These are phyloP conservation scores for Aleurites moluccanus DNA, from an alignment of 441 rosid species.

Conservation along the genomic window DNA sequence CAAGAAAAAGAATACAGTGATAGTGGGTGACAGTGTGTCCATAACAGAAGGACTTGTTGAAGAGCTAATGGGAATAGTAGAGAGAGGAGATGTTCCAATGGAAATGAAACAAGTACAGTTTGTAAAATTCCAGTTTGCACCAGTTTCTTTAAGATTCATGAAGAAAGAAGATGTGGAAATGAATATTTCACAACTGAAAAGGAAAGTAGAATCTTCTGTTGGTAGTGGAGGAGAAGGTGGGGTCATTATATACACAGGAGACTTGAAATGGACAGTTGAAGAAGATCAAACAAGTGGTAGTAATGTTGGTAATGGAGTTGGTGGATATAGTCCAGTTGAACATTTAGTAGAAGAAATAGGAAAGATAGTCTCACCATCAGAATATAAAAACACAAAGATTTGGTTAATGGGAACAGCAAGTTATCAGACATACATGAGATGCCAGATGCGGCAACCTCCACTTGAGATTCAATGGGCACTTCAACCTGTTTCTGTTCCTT, in stretches of 20 bases:
- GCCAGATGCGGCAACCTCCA: conserved; percentile 81
- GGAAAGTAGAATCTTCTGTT: conserved; percentile 50
- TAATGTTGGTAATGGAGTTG: conserved; percentile 20
- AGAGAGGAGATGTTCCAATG: conserved; percentile 70
- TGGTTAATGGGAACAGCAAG: conserved; percentile 82
- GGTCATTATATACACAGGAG: conserved; percentile 73
- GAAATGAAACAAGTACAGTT: conserved; percentile 59
- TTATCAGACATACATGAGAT: conserved; percentile 75
- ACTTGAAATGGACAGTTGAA: conserved; percentile 65
- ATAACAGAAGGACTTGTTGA: conserved; percentile 53
- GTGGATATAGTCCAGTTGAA: conserved; percentile 49
- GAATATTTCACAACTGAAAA: conserved; percentile 53
- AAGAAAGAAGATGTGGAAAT: conserved; percentile 59
- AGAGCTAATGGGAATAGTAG: conserved; percentile 56
- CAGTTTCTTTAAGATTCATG: conserved; percentile 64
- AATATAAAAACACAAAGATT: conserved; percentile 46
- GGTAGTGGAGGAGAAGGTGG: conserved; percentile 35
- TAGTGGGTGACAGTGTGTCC: conserved; percentile 70
- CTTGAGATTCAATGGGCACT: conserved; percentile 80
- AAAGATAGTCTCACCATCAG: conserved; percentile 37
- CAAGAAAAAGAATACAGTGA: conserved; percentile 62
- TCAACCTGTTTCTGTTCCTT: conserved; percentile 84
- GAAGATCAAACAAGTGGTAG: background rate
- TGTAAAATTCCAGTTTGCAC: conserved; percentile 64
- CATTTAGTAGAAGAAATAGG: conserved; percentile 70